Evolutionary conservation across 208 protist species (phyloP).

Genomic region (Trichomonas vaginalis): DNA sequence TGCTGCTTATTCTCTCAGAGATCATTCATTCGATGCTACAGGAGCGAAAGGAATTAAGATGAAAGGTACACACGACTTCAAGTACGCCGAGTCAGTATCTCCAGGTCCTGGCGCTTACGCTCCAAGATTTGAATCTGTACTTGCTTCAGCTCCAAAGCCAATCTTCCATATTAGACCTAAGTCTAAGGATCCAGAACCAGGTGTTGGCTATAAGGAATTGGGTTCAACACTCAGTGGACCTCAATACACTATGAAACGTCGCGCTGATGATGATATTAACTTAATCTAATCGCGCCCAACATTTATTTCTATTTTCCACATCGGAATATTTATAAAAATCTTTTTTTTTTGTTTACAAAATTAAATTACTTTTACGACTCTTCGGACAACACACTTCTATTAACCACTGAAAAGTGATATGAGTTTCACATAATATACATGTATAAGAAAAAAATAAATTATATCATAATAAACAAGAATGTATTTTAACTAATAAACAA

Average conservation of each 20-base stretch:
- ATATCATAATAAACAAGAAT: too few species aligned
- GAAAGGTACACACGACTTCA: neutral
- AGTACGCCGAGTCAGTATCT: neutral
- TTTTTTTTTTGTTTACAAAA: too few species aligned
- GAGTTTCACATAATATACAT: too few species aligned
- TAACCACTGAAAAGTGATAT: too few species aligned
- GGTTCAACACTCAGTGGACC: neutral
- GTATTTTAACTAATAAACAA: neutral
- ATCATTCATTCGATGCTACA: neutral
- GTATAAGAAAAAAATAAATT: too few species aligned
- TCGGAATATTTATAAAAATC: too few species aligned
- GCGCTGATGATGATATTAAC: conserved; percentile 9
- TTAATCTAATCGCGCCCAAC: neutral
- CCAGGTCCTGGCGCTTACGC: neutral
- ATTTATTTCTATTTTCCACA: too few species aligned
- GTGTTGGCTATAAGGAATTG: neutral
- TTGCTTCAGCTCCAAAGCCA: neutral
- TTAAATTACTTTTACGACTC: too few species aligned
- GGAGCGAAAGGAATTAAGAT: neutral
- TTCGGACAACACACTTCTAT: too few species aligned
- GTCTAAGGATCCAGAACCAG: neutral
- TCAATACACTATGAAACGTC: neutral
- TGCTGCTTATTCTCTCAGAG: neutral
- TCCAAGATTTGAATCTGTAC: neutral
- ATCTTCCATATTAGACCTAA: neutral